phyloP scores from a whole-genome alignment of 129 eudicot genomes.

The Sambucus nigra region DNA sequence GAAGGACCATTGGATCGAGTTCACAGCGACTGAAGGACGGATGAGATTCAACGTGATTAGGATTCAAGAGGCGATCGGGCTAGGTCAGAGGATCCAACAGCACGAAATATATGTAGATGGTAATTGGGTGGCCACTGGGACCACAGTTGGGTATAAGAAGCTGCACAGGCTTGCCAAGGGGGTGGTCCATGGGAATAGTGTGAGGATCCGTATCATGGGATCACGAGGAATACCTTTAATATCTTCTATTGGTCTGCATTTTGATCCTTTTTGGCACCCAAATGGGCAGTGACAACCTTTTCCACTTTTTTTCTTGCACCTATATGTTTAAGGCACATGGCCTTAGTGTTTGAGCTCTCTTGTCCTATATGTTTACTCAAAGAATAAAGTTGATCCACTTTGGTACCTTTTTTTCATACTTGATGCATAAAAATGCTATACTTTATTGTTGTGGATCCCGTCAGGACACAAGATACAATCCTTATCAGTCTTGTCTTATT shows the following conservation, averaged over 20 bases:
- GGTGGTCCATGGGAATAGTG: slow-evolving; percentile 28
- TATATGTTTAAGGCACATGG: background rate
- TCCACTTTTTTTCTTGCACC: background rate
- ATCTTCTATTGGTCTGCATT: slow-evolving; percentile 71
- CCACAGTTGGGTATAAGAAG: slow-evolving; percentile 85
- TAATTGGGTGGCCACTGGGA: slow-evolving; percentile 37
- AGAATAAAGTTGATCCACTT: background rate
- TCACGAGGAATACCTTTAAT: slow-evolving; percentile 67
- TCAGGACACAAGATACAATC: no score
- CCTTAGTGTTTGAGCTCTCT: slow-evolving; percentile 2
- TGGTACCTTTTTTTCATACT: no score
- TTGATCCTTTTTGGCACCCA: slow-evolving; percentile 81
- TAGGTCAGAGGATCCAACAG: slow-evolving; percentile 56
- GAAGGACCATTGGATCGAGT: slow-evolving; percentile 50
- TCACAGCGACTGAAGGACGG: slow-evolving; percentile 17
- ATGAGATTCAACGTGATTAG: slow-evolving; percentile 65
- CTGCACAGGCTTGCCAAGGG: slow-evolving; percentile 59
- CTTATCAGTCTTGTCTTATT: no score
- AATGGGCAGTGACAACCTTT: background rate
- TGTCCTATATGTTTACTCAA: background rate
- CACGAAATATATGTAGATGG: slow-evolving; percentile 72
- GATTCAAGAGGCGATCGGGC: slow-evolving; percentile 81
- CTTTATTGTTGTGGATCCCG: no score
- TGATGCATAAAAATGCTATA: no score
- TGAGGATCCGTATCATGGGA: slow-evolving; percentile 38